Conservation (phyloP, 306 rosid species). For the Cicer pinnatifidum region DNA sequence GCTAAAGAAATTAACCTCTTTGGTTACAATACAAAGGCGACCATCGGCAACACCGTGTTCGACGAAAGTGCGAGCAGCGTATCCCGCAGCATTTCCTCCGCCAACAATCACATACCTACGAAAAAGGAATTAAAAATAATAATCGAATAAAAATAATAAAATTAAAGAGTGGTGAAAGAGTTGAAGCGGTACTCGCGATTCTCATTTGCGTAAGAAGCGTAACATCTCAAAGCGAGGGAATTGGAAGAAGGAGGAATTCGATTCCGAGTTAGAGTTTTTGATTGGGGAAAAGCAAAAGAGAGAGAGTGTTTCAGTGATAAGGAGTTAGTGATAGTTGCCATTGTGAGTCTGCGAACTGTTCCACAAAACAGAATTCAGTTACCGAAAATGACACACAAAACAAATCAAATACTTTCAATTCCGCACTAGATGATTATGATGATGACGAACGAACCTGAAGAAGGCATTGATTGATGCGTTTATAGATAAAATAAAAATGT, state of each 20-base stretch:
- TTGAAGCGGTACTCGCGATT: conserved; percentile 64
- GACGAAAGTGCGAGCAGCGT: conserved; percentile 90
- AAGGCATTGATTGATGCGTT: conserved; percentile 46
- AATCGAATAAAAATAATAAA: neutral
- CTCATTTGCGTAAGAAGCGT: conserved; percentile 72
- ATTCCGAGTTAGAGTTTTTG: conserved; percentile 32
- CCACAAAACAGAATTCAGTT: conserved; percentile 39
- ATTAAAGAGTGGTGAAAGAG: neutral
- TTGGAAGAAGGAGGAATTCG: conserved; percentile 44
- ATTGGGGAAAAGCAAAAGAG: conserved; percentile 53
- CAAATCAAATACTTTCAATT: conserved; percentile 2
- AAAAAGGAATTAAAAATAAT: neutral
- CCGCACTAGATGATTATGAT: conserved; percentile 8
- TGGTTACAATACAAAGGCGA: conserved; percentile 85
- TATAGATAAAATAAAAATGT: neutral
- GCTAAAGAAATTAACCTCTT: conserved; percentile 62
- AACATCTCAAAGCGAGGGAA: conserved; percentile 59
- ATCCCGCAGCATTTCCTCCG: conserved; percentile 96
- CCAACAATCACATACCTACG: conserved; percentile 92
- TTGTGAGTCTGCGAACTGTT: conserved; percentile 58
- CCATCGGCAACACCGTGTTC: conserved; percentile 96
- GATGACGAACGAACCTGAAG: conserved; percentile 45
- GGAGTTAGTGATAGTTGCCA: conserved; percentile 63
- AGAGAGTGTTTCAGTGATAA: conserved; percentile 59
- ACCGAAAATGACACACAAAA: conserved; percentile 47